Evolutionary conservation across 768 basidiomycete species (phyloP).

Genomic region (Leccinum disarticulatum): DNA sequence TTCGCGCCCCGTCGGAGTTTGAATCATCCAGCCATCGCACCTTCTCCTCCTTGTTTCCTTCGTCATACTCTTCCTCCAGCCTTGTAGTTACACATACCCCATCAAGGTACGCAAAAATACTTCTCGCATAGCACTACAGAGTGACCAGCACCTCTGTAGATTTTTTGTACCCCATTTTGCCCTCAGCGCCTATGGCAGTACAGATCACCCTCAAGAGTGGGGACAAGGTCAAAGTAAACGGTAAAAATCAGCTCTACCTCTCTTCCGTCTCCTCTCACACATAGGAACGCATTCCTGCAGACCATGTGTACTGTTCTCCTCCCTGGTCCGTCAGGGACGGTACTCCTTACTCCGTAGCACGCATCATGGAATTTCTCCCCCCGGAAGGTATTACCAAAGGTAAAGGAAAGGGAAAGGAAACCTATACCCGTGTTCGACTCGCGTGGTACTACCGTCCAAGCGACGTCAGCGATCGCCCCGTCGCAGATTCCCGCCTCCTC

Average conservation of each 20-base stretch:
- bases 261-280: slow-evolving; percentile 17
- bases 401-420: slow-evolving; percentile 63
- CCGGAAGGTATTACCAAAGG: slow-evolving; percentile 71
- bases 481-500: slow-evolving; percentile 88
- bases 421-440: slow-evolving; percentile 81
- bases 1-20: slow-evolving; percentile 40
- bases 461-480: slow-evolving; percentile 91
- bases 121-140: background rate
- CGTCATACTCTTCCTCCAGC: slow-evolving; percentile 27
- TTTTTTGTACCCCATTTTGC: slow-evolving; percentile 29
- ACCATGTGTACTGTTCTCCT: slow-evolving; percentile 96
- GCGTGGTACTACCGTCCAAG: slow-evolving; percentile 97
- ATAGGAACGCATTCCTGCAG: slow-evolving; percentile 48
- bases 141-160: slow-evolving; percentile 15
- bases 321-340: slow-evolving; percentile 91
- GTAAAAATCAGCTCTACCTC: slow-evolving; percentile 44
- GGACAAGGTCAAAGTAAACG: slow-evolving; percentile 83
- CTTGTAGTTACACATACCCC: slow-evolving; percentile 21
- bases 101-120: slow-evolving; percentile 27
- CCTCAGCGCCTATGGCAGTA: slow-evolving; percentile 25
- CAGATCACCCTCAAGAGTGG: slow-evolving; percentile 73
- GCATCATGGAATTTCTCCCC: slow-evolving; percentile 95
- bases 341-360: slow-evolving; percentile 92
- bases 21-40: slow-evolving; percentile 35
- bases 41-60: slow-evolving; percentile 37